Percentiles rank a stretch among this genome's conserved stretches.
phyloP scores from a whole-genome alignment of 371 early-diverging fungal genomes.

The Mucor mucedo region DNA sequence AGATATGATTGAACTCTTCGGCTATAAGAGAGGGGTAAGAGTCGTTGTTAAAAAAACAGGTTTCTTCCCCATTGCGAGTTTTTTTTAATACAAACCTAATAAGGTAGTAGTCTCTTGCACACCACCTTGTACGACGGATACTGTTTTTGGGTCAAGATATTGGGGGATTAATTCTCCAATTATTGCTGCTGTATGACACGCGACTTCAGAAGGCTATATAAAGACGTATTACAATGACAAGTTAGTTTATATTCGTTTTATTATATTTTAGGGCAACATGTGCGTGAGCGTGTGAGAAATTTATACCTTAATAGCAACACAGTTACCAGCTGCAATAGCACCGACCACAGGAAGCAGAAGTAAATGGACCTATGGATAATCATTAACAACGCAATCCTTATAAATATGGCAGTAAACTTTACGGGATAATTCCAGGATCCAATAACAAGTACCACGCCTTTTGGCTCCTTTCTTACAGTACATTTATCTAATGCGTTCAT shows the following conservation, averaged over 20 bases:
- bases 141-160: conserved; percentile 75
- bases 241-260: neutral
- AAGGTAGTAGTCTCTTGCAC: conserved; percentile 72
- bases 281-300: neutral
- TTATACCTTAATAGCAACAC: conserved; percentile 75
- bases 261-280: too few relatives aligned
- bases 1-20: conserved; percentile 84
- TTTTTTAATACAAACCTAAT: conserved; percentile 45
- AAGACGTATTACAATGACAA: neutral
- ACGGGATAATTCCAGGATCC: conserved; percentile 91
- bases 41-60: neutral
- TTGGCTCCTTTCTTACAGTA: conserved; percentile 67
- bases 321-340: conserved; percentile 94
- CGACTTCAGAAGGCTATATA: conserved; percentile 81
- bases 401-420: neutral
- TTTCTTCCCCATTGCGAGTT: neutral
- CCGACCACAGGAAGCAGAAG: conserved; percentile 79
- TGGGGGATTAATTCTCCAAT: conserved; percentile 65
- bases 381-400: neutral
- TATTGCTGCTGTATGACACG: conserved; percentile 67
- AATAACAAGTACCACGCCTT: conserved; percentile 75
- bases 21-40: conserved; percentile 26
- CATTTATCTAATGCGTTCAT: conserved; percentile 48
- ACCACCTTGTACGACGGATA: conserved; percentile 79
- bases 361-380: conserved; percentile 53